Percentiles rank a stretch among this genome's conserved stretches.
These are phyloP conservation scores for Saccharomyces pastorianus DNA, from an alignment of 1,139 yeast genomes.

Conservation along the genomic window DNA sequence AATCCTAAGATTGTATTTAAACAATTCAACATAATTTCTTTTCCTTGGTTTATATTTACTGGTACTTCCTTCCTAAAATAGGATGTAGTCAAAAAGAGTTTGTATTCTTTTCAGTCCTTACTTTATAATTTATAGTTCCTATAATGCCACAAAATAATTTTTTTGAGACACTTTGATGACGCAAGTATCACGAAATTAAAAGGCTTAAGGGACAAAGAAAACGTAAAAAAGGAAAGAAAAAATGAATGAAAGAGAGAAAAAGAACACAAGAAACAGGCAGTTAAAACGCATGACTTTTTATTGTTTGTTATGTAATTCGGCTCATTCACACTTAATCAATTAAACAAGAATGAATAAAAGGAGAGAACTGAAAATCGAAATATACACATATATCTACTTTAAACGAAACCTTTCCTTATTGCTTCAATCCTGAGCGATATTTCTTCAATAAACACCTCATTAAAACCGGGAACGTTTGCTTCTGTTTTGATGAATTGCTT, in stretches of 20 bases:
- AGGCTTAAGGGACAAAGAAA: neutral
- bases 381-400: neutral
- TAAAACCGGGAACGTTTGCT: constrained; percentile 49
- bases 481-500: constrained; percentile 40
- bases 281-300: neutral
- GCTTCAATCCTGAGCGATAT: constrained; percentile 34
- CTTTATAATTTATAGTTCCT: neutral
- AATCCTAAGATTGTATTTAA: neutral
- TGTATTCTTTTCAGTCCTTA: neutral
- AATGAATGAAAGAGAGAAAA: neutral
- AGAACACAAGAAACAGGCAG: neutral
- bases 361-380: neutral
- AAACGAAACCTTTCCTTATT: constrained; percentile 16
- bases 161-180: neutral
- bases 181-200: too few relatives aligned
- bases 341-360: neutral
- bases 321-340: neutral
- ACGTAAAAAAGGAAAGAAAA: neutral
- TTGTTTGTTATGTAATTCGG: neutral
- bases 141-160: neutral
- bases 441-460: constrained; percentile 61
- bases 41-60: neutral
- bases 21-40: neutral
- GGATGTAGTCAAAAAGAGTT: too few relatives aligned
- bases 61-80: too few relatives aligned